Percentiles rank a stretch among this genome's conserved stretches.
These are phyloP conservation scores for Monilinia polystroma DNA, from an alignment of 2,329 filamentous ascomycete genomes.

Conservation along the genomic window DNA sequence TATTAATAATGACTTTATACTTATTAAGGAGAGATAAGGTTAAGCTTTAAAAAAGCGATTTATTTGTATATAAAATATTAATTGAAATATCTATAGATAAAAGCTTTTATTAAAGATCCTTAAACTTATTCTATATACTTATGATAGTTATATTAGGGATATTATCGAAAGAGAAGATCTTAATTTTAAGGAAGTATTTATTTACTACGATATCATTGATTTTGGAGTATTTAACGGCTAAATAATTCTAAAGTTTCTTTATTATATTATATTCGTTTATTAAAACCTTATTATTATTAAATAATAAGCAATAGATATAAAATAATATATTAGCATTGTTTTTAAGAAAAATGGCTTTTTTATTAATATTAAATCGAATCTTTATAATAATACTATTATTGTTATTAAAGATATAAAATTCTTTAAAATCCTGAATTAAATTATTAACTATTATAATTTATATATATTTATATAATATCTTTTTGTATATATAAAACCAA, in stretches of 20 bases:
- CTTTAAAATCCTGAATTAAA: background rate
- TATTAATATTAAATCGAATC: background rate
- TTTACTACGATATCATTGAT: background rate
- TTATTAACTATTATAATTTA: background rate
- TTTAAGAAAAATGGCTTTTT: too few species aligned
- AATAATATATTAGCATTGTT: background rate
- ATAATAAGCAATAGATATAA: background rate
- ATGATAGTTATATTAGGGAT: background rate
- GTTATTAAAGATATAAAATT: background rate
- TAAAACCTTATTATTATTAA: background rate
- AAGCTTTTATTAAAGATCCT: too few species aligned
- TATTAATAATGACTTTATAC: too few species aligned
- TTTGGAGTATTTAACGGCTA: background rate
- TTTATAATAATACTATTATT: background rate
- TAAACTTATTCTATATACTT: background rate
- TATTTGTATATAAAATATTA: too few species aligned
- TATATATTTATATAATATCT: background rate
- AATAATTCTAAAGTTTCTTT: background rate
- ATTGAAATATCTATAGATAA: too few species aligned
- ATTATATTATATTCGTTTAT: background rate
- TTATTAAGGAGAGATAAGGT: too few species aligned
- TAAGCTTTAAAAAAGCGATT: too few species aligned
- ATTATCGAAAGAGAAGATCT: background rate
- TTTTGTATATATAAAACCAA: background rate
- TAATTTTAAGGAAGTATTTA: background rate